Conservation (phyloP, 805 yeast species). For the Saccharomycopsis olivae region DNA sequence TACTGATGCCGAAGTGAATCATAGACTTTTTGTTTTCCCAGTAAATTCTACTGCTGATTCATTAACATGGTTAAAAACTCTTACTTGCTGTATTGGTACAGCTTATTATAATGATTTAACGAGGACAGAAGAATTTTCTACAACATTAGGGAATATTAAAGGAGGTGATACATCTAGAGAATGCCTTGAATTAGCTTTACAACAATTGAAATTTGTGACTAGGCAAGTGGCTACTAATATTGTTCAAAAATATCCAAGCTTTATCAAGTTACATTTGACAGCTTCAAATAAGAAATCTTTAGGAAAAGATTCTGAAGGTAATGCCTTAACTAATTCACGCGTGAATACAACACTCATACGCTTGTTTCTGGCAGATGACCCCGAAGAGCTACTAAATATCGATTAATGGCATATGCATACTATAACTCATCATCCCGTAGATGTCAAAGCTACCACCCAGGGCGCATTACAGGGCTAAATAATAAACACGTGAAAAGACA, state of each 20-base stretch:
- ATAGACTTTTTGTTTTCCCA: slow-evolving; percentile 7
- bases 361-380: slow-evolving; percentile 11
- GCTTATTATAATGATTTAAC: slow-evolving; percentile 1
- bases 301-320: slow-evolving; percentile 9
- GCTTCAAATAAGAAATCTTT: neutral
- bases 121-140: neutral
- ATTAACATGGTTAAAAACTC: slow-evolving; percentile 10
- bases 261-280: slow-evolving; percentile 5
- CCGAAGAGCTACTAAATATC: slow-evolving; percentile 14
- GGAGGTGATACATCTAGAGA: slow-evolving; percentile 6
- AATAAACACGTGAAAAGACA: too few relatives aligned
- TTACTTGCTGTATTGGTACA: slow-evolving; percentile 11
- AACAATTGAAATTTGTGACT: slow-evolving; percentile 16
- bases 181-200: slow-evolving; percentile 6
- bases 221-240: slow-evolving; percentile 4
- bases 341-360: slow-evolving; percentile 6
- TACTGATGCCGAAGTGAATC: slow-evolving; percentile 7
- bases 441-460: too few relatives aligned
- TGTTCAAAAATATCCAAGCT: slow-evolving; percentile 7
- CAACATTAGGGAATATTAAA: slow-evolving; percentile 7
- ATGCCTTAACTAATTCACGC: slow-evolving; percentile 4
- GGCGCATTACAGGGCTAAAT: too few relatives aligned
- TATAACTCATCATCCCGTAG: too few relatives aligned
- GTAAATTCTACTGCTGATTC: slow-evolving; percentile 10
- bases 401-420: neutral